phyloP scores from a whole-genome alignment of 805 yeast species.

The Zygotorulaspora chibaensis region DNA sequence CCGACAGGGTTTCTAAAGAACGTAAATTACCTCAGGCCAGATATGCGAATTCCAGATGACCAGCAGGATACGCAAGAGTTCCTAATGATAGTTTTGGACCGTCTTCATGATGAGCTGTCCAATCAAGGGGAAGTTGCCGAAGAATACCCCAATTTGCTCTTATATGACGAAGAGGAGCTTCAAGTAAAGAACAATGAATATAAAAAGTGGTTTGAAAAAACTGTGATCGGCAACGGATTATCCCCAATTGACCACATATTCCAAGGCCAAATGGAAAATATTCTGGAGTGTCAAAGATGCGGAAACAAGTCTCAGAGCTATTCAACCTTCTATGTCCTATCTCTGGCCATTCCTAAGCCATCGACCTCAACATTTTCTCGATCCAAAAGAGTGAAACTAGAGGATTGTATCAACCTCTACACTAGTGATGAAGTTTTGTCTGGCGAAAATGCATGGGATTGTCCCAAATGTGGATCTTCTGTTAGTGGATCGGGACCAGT shows the following conservation, averaged over 20 bases:
- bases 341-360: slow-evolving; percentile 56
- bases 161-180: slow-evolving; percentile 31
- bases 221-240: slow-evolving; percentile 52
- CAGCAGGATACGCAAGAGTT: slow-evolving; percentile 84
- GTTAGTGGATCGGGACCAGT: slow-evolving; percentile 4
- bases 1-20: slow-evolving; percentile 60
- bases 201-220: slow-evolving; percentile 54
- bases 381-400: slow-evolving; percentile 41
- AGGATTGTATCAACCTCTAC: slow-evolving; percentile 60
- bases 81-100: slow-evolving; percentile 58
- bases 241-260: slow-evolving; percentile 64
- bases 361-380: slow-evolving; percentile 24
- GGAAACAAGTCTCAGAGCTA: slow-evolving; percentile 56
- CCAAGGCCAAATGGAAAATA: slow-evolving; percentile 70
- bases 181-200: slow-evolving; percentile 45
- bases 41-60: slow-evolving; percentile 62
- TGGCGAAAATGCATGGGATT: slow-evolving; percentile 80
- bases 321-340: slow-evolving; percentile 56
- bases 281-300: slow-evolving; percentile 60
- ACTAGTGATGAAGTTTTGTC: slow-evolving; percentile 59
- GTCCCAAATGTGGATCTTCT: slow-evolving; percentile 57
- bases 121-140: slow-evolving; percentile 37
- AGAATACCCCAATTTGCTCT: slow-evolving; percentile 38
- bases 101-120: slow-evolving; percentile 62
- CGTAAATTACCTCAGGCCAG: slow-evolving; percentile 54